These are phyloP conservation scores for Plasmodium coatneyi DNA, from an alignment of 169 alveolate genomes.

Conservation along the genomic window DNA sequence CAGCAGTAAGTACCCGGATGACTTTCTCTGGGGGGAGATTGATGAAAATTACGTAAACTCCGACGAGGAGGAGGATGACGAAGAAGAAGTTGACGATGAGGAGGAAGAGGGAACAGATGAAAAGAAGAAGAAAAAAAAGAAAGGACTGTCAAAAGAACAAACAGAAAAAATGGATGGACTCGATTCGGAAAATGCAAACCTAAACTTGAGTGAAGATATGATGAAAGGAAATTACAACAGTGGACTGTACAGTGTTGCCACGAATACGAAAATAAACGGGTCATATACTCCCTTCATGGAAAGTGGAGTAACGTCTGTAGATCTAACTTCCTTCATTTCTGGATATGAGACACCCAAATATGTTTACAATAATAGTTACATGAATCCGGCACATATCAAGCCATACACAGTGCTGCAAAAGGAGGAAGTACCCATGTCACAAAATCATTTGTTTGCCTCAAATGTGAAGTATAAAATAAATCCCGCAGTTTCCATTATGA, in stretches of 20 bases:
- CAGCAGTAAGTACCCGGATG: slow-evolving; percentile 77
- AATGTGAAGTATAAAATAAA: slow-evolving; percentile 53
- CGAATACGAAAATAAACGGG: slow-evolving; percentile 53
- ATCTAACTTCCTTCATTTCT: slow-evolving; percentile 58
- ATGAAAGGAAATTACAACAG: slow-evolving; percentile 26
- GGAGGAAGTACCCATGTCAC: slow-evolving; percentile 54
- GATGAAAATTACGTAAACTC: slow-evolving; percentile 72
- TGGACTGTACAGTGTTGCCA: slow-evolving; percentile 62
- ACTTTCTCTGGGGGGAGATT: slow-evolving; percentile 77
- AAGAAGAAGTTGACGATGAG: slow-evolving; percentile 10
- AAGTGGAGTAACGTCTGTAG: slow-evolving; percentile 57
- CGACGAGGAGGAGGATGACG: slow-evolving; percentile 46
- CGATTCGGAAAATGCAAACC: slow-evolving; percentile 7
- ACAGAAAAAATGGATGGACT: slow-evolving; percentile 31
- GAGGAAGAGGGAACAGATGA: slow-evolving; percentile 4
- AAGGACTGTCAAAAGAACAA: neutral
- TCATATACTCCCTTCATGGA: slow-evolving; percentile 69
- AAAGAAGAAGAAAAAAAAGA: slow-evolving; percentile 60
- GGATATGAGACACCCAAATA: slow-evolving; percentile 74
- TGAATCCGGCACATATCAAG: slow-evolving; percentile 23
- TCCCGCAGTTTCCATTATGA: slow-evolving; percentile 8
- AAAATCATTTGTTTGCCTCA: slow-evolving; percentile 41
- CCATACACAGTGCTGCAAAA: slow-evolving; percentile 69
- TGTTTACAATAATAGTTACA: slow-evolving; percentile 19
- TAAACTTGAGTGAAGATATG: slow-evolving; percentile 43